Evolutionary conservation across 192 early-diverging fungal species (phyloP), one percentile per base, ranked within the genome.

Genomic region (Backusella luteola): DNA sequence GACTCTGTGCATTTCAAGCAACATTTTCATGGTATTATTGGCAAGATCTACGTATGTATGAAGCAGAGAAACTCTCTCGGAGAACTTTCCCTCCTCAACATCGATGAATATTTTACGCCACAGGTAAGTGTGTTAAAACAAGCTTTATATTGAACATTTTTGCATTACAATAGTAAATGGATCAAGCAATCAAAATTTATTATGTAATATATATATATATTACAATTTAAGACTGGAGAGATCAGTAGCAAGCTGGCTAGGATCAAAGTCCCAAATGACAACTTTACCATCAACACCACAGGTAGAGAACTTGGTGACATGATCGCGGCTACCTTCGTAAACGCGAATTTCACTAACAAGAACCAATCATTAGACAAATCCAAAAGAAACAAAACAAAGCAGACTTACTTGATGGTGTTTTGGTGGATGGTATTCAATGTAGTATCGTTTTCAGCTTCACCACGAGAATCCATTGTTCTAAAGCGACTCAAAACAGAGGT

Each of bases 391-490:
- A 34, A 32, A 76, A 78, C 38, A 32, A 34, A 35, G 70, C 76
- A 39, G 14, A 81, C 80, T 78, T 86, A 93, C 83, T 92, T 96
- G 80, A 98, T 98, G 21, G 98, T 97, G 84, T 99, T 99, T 85
- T 99, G 98, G 84, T 99, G 98, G 9, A 89, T 87, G n/a, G 92
- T 90, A 73, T 88, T 89, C 19, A 95, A 75, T 74, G 89, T 92
- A n/a, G 91, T 90, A 76, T 95, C 93, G 49, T 79, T 84, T 41
- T 84, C 83, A 9, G 84, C 72, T 77, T 96, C 94, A 53, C 87
- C 92, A 67, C 93, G 87, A 67, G 90, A 91, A 81, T 98, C 97
- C 96, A 98, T 97, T 80, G 94, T 92, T 70, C 91, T 89, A 91
- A 99, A 99, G 73, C 90, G 89, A 72, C 89, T 91, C 73, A 93